A percentile compares a stretch with the other conserved stretches of the same genome.
Conservation (phyloP, 768 basidiomycete genomes). For the Suillus brevipes region DNA sequence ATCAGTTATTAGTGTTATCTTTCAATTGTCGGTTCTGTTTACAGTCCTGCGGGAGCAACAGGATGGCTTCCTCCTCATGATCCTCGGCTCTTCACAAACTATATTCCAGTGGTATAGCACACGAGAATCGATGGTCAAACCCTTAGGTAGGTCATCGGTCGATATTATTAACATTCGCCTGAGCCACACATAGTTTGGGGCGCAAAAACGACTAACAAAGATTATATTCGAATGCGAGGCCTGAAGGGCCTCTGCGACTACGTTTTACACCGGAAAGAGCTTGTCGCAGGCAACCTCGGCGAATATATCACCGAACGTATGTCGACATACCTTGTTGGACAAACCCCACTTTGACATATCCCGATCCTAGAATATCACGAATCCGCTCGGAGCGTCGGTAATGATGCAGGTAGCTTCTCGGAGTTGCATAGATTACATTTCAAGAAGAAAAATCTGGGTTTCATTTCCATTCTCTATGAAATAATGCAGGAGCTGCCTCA, state of each 20-base stretch:
- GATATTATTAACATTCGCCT: not conserved
- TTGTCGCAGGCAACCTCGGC: constrained; percentile 65
- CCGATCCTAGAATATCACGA: constrained; percentile 33
- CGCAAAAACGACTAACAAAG: constrained; percentile 63
- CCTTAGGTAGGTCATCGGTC: constrained; percentile 31
- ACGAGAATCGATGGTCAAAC: constrained; percentile 17
- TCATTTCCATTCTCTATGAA: constrained; percentile 48
- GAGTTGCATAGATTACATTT: constrained; percentile 35
- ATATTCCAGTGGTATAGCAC: constrained; percentile 42
- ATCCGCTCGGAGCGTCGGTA: constrained; percentile 32
- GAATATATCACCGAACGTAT: constrained; percentile 54
- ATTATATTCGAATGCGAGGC: constrained; percentile 66
- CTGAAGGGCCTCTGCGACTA: constrained; percentile 25
- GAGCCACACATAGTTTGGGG: constrained; percentile 52
- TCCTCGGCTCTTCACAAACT: too few species aligned
- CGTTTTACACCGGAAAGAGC: constrained; percentile 62
- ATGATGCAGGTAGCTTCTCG: constrained; percentile 38
- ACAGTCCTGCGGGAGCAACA: too few species aligned
- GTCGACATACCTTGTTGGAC: constrained; percentile 15
- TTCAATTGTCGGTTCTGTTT: constrained; percentile 62
- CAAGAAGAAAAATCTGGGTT: constrained; percentile 24
- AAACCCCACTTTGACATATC: constrained; percentile 2
- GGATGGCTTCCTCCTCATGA: too few species aligned
- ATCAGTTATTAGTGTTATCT: constrained; percentile 48
- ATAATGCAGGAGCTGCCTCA: constrained; percentile 61